Base-by-base conservation (phyloP, 169 alveolate species). In the Babesia gibsoni region DNA sequence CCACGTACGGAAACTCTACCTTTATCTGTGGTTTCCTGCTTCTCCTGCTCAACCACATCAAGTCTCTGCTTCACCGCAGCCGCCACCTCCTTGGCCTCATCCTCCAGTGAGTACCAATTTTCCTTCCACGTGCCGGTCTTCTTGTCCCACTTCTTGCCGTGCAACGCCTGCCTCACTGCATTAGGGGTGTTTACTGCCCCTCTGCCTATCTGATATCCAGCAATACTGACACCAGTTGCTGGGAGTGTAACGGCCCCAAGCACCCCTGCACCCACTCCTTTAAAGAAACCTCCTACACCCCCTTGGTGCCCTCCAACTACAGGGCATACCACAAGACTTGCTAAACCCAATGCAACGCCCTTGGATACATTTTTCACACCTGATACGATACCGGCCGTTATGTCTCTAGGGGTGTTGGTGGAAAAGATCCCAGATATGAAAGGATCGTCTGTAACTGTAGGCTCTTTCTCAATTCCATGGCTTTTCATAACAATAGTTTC, bases 221-320 rank as follows among this genome's bases (percentile, higher is more conserved):
- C 95, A 35, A 92, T 91, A 25, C 96, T 94, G 39, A 92, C 82
- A 0, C 94, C 93, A 1, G 94, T 83, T 23, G 90, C 84, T 18
- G 96, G 96, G 35, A 92, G 86, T 0, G 93, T 82, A 25, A 91
- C 90, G 7, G 96, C 96, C 9, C 93, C 92, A 41, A 90, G 75
- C 25, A 92, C 70, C 3, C 96, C 96, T 25, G 94, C 93, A n/a
- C 93, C 95, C 53, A 90, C 69, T 9, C 96, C 96, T 50, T 92
- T 92, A 64, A 92, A 87, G 63, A 92, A 92, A 6, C 96, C 96
- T 41, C 88, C 73, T 20, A 92, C 89, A 20, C 96, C 96, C 45
- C 85, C 92, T 25, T 90, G 84, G n/a, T 88, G 78, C 20, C 94
- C 95, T 22, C 96, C 95, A 7, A 91, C 93, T 3, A 91, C 93